Evolutionary conservation across 179 eudicot genomes (phyloP).

Genomic region (Silene coronaria): DNA sequence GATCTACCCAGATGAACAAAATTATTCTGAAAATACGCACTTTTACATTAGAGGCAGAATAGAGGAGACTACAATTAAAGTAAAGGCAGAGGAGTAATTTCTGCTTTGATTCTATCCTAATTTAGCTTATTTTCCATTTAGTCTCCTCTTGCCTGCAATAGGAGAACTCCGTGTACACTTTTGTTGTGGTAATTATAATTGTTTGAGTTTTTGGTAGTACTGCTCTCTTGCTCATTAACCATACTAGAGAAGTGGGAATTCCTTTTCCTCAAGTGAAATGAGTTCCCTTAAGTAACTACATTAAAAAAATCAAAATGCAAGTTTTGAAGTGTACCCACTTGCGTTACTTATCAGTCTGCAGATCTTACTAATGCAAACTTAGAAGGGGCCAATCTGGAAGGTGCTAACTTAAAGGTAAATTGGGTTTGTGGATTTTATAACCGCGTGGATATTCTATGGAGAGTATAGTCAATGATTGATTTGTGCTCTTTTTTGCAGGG

Average conservation of each 20-base stretch:
- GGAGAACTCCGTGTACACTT: not conserved
- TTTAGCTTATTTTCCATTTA: not conserved
- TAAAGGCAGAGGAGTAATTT: not conserved
- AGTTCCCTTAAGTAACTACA: not conserved
- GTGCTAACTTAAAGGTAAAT: conserved; percentile 86
- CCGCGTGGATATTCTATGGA: not conserved
- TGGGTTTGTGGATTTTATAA: not conserved
- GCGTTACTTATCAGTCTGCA: conserved; percentile 47
- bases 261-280: not conserved
- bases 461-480: not conserved
- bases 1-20: not conserved
- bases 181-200: conserved; percentile 5
- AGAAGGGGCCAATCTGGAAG: conserved; percentile 93
- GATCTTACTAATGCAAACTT: conserved; percentile 91
- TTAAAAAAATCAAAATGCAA: not conserved
- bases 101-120: not conserved
- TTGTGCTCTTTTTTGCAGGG: conserved; percentile 43
- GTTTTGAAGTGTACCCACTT: conserved; percentile 3
- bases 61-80: not conserved
- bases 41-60: not conserved
- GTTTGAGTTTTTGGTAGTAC: not conserved
- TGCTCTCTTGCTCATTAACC: not conserved
- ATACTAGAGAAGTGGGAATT: too few species aligned
- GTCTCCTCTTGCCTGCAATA: not conserved
- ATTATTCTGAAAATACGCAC: not conserved